Evolutionary conservation across 352 stramenopile species (phyloP).

Genomic region (Pseudoperonospora humuli): DNA sequence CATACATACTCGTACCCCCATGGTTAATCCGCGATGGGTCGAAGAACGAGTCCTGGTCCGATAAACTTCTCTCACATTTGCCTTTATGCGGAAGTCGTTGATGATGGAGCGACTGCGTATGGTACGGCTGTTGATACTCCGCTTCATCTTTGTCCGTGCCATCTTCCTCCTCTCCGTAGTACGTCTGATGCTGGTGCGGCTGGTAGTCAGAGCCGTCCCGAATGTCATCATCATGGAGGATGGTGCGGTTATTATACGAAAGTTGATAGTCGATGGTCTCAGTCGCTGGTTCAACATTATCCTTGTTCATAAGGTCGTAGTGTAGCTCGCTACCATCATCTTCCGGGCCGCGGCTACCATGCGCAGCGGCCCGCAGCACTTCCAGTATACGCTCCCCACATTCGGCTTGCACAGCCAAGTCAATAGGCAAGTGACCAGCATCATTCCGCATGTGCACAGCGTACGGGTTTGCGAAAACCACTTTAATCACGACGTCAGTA

Average conservation of each 20-base stretch:
- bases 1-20: constrained; percentile 16
- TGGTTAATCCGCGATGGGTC: constrained; percentile 15
- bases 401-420: constrained; percentile 66
- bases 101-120: constrained; percentile 22
- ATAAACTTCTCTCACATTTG: constrained; percentile 21
- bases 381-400: constrained; percentile 68
- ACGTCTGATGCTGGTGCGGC: constrained; percentile 29
- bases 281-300: constrained; percentile 26
- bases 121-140: constrained; percentile 31
- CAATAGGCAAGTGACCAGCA: constrained; percentile 64
- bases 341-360: constrained; percentile 24
- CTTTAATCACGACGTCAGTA: constrained; percentile 70
- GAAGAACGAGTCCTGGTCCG: constrained; percentile 25
- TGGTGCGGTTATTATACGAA: constrained; percentile 32
- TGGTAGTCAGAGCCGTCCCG: constrained; percentile 25
- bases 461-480: constrained; percentile 72
- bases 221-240: constrained; percentile 26
- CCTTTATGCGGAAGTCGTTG: constrained; percentile 4
- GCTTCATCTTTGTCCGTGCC: constrained; percentile 21
- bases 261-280: constrained; percentile 38
- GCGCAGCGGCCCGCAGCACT: constrained; percentile 48
- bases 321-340: constrained; percentile 22
- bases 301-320: constrained; percentile 17
- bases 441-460: constrained; percentile 64
- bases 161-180: constrained; percentile 15